Percentiles rank a stretch among this genome's conserved stretches.
These are phyloP conservation scores for Aspergillus ibericus DNA, from an alignment of 2,329 filamentous ascomycete genomes.

Conservation along the genomic window DNA sequence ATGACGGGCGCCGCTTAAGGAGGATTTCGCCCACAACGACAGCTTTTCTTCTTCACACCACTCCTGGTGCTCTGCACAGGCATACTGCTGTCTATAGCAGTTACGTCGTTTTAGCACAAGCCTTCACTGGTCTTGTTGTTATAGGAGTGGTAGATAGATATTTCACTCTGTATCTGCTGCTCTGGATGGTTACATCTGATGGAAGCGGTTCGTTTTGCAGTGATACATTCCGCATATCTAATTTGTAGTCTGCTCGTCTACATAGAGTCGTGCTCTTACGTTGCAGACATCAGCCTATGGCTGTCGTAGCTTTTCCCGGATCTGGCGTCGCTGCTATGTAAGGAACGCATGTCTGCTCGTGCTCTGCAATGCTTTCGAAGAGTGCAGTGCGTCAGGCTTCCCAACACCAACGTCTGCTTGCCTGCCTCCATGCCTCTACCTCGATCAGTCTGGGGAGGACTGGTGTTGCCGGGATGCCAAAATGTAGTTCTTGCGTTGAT, in stretches of 20 bases:
- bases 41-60: conserved; percentile 33
- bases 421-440: not conserved
- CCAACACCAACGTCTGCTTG: not conserved
- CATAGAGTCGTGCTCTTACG: not conserved
- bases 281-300: not conserved
- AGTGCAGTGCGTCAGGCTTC: not conserved
- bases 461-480: not conserved
- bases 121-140: conserved; percentile 43
- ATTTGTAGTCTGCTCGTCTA: not conserved
- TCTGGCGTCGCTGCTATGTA: not conserved
- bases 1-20: conserved; percentile 19
- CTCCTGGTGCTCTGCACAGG: conserved; percentile 44
- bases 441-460: not conserved
- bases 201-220: conserved; percentile 77
- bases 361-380: not conserved
- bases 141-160: conserved; percentile 64
- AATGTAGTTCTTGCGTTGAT: not conserved
- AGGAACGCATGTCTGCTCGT: not conserved
- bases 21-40: conserved; percentile 18
- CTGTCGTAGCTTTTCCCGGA: not conserved
- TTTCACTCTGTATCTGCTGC: conserved; percentile 81
- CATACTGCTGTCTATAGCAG: conserved; percentile 36
- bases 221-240: conserved; percentile 59
- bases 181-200: conserved; percentile 71
- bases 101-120: conserved; percentile 28